Conservation (phyloP, 805 yeast species). For the Metschnikowia matae region DNA sequence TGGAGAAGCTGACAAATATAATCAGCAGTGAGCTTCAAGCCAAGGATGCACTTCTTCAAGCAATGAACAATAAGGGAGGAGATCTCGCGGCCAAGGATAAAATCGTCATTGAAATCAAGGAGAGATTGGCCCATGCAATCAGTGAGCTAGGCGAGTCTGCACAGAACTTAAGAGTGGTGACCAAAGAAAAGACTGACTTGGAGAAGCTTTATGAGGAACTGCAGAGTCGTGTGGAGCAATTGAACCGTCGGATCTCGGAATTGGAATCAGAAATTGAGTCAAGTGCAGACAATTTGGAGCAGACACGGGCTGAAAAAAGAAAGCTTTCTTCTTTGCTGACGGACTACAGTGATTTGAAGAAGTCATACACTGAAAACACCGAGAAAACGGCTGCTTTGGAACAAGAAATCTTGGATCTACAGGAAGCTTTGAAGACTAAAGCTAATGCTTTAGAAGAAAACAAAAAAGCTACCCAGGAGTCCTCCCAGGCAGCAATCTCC, state of each 20-base stretch:
- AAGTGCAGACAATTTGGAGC: constrained; percentile 3
- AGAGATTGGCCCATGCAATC: constrained; percentile 15
- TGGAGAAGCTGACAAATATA: constrained; percentile 15
- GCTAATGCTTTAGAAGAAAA: constrained; percentile 40
- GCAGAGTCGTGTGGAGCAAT: neutral
- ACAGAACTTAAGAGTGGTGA: constrained; percentile 10
- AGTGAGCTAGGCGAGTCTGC: constrained; percentile 15
- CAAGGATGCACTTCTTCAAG: constrained; percentile 16
- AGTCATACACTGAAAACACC: constrained; percentile 4
- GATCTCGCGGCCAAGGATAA: constrained; percentile 18
- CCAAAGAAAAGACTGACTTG: constrained; percentile 11
- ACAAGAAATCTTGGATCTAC: constrained; percentile 5
- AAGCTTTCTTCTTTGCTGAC: constrained; percentile 6
- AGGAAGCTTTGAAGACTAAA: constrained; percentile 5
- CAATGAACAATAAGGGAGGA: constrained; percentile 16
- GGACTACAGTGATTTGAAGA: constrained; percentile 4
- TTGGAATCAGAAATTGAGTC: constrained; percentile 6
- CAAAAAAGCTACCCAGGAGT: constrained; percentile 43
- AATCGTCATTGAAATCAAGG: constrained; percentile 17
- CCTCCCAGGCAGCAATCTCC: constrained; percentile 43
- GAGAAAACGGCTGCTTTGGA: constrained; percentile 6
- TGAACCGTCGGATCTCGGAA: constrained; percentile 1
- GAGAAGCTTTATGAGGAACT: constrained; percentile 4
- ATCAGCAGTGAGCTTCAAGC: constrained; percentile 17
- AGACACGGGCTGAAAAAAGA: constrained; percentile 6